Base-by-base conservation (phyloP, 2,329 filamentous ascomycete genomes). In the Diaporthe sp. region DNA sequence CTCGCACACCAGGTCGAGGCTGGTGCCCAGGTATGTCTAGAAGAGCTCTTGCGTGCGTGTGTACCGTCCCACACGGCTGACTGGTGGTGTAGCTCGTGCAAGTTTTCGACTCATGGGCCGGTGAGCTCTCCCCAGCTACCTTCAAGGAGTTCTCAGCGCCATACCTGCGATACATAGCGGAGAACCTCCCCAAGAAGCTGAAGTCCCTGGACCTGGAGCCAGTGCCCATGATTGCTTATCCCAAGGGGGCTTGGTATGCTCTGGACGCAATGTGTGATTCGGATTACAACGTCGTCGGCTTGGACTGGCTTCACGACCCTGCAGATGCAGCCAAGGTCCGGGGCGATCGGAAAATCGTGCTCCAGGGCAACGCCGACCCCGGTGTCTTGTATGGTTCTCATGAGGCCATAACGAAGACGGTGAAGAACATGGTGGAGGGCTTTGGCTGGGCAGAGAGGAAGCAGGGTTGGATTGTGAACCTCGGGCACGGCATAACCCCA, bases 71-170 rank as follows among this genome's bases (percentile, higher is more conserved):
- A 22, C 6, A 12, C 32, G 35, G 37, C 77, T 80, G 47, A 78
- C 74, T 4, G 7, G 30, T 47, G 22, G 32, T 1, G 12, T 17
- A 94, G 92, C 90, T 98, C 81, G 88, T 98, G 37, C 97, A 98
- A 88, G 95, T 99, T 17, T 99, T 99, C 81, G 97, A 99, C 82
- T 98, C 96, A 0, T 99, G 97, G 96, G 97, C 97, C 2, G 96
- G 95, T 55, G 97, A 99, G 85, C 88, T 99, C 59, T 95, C 94
- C 12, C 96, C 97, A 1, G 85, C 90, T 9, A 91, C 94, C 0
- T 99, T 98, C 87, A 92, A 92, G 81, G 88, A 92, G 72, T 97
- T 98, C 83, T 93, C 94, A 2, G 90, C 97, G 78, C 97, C 97
- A 1, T 98, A 96, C 81, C 88, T 99, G 70, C 90, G 90, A 56